A percentile compares a stretch with the other conserved stretches of the same genome.
phyloP scores from a whole-genome alignment of 495 filamentous ascomycete species.

The Echria macrotheca region DNA sequence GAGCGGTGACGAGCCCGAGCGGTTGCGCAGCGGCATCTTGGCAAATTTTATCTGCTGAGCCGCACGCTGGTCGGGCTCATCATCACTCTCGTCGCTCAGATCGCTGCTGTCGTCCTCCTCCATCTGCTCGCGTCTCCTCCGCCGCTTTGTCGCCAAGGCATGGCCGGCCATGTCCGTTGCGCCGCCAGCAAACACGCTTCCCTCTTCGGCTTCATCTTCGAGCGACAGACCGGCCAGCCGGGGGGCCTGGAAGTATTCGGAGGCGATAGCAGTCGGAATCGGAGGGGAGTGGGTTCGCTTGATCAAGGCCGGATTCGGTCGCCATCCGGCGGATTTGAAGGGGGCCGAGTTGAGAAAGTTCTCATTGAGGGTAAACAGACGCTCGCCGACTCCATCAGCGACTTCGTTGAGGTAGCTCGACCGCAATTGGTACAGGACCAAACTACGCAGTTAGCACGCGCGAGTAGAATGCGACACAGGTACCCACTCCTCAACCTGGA shows the following conservation, averaged over 20 bases:
- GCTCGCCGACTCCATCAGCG: conserved; percentile 92
- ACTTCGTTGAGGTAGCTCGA: conserved; percentile 85
- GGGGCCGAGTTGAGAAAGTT: conserved; percentile 87
- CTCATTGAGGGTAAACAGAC: conserved; percentile 88
- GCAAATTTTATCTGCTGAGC: conserved; percentile 86
- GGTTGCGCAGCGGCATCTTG: conserved; percentile 85
- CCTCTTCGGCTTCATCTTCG: conserved; percentile 76
- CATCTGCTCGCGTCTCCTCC: conserved; percentile 64
- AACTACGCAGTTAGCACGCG: conserved; percentile 45
- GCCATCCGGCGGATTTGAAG: conserved; percentile 94
- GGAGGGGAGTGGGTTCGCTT: conserved; percentile 94
- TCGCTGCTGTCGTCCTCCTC: conserved; percentile 98
- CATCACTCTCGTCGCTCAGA: conserved; percentile 92
- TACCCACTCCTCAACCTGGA: conserved; percentile 93
- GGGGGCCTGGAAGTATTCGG: conserved; percentile 86
- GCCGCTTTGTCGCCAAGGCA: conserved; percentile 50
- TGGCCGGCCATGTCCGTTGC: conserved; percentile 71
- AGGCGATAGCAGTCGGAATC: conserved; percentile 82
- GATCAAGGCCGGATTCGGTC: conserved; percentile 64
- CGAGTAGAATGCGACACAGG: neutral
- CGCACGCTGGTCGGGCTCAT: conserved; percentile 65
- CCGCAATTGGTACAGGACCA: conserved; percentile 89
- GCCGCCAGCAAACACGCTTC: conserved; percentile 69
- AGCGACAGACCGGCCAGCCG: conserved; percentile 47
- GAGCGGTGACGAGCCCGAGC: conserved; percentile 83